Conservation (phyloP, 1,284 basidiomycete genomes). For the Trichosporon sp. region DNA sequence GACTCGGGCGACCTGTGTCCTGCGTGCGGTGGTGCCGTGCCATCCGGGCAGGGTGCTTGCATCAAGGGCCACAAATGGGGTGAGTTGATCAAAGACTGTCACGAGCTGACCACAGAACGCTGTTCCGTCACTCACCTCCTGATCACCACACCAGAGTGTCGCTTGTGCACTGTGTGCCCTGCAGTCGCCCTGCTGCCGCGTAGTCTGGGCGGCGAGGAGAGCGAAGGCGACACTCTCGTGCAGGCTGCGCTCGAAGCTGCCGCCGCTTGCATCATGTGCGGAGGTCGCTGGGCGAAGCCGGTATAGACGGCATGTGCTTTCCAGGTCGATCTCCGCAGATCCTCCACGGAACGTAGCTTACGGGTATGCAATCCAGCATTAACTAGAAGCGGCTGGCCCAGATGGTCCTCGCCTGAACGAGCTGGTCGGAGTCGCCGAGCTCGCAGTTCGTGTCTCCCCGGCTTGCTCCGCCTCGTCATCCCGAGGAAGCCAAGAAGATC, state of each 20-base stretch:
- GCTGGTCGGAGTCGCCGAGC: no score
- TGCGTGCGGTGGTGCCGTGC: conserved; percentile 11
- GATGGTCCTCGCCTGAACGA: no score
- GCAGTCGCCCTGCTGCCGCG: conserved; percentile 32
- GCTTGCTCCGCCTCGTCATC: no score
- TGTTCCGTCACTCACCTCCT: conserved; percentile 36
- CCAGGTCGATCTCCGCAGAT: no score
- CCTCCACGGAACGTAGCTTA: no score
- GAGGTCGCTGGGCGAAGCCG: conserved; percentile 38
- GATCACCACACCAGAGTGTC: conserved; percentile 34
- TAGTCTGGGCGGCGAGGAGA: not conserved
- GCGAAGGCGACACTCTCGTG: conserved; percentile 16
- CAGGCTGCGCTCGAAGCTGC: conserved; percentile 30
- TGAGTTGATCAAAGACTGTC: conserved; percentile 24
- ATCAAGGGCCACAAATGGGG: conserved; percentile 38
- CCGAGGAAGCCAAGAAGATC: no score
- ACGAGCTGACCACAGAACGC: conserved; percentile 20
- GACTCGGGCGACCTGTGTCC: conserved; percentile 9
- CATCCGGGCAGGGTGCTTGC: conserved; percentile 13
- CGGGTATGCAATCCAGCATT: no score
- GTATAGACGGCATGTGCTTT: no score
- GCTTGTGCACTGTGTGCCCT: conserved; percentile 38
- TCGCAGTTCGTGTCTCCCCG: no score
- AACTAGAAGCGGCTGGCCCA: no score
- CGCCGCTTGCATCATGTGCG: conserved; percentile 31